Conservation (phyloP, 2,329 filamentous ascomycete species). For the Aureobasidium sp. region DNA sequence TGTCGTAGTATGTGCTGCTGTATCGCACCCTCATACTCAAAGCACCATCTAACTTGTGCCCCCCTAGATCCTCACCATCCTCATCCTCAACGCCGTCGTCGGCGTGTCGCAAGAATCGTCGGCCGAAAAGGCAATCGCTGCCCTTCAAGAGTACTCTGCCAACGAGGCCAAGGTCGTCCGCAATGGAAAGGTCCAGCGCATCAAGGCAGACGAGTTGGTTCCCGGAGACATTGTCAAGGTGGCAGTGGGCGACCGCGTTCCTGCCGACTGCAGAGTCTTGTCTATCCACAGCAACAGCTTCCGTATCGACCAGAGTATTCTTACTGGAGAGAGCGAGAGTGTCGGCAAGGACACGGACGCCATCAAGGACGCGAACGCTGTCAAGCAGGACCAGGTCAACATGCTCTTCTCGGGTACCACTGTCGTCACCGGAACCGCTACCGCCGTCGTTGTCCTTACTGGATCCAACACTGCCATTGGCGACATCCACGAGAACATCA, state of each 20-base stretch:
- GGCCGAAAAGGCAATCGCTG: slow-evolving; percentile 96
- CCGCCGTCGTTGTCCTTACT: slow-evolving; percentile 82
- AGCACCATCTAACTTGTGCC: slow-evolving; percentile 17
- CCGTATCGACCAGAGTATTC: slow-evolving; percentile 88
- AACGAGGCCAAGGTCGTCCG: slow-evolving; percentile 94
- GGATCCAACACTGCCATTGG: slow-evolving; percentile 90
- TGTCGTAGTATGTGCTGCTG: slow-evolving; percentile 65
- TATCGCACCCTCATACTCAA: not conserved
- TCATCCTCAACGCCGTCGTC: slow-evolving; percentile 93
- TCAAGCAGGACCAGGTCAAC: slow-evolving; percentile 96
- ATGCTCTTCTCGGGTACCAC: slow-evolving; percentile 98
- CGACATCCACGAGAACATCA: slow-evolving; percentile 98
- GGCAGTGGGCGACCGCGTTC: slow-evolving; percentile 84
- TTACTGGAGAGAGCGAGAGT: slow-evolving; percentile 96
- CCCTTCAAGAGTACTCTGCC: slow-evolving; percentile 96
- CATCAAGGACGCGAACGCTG: slow-evolving; percentile 72
- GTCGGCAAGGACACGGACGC: slow-evolving; percentile 72
- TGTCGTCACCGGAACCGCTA: slow-evolving; percentile 88
- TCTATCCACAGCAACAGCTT: slow-evolving; percentile 96
- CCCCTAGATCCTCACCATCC: slow-evolving; percentile 81
- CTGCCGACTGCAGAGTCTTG: slow-evolving; percentile 86
- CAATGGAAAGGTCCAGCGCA: slow-evolving; percentile 68
- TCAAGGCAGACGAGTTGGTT: slow-evolving; percentile 96
- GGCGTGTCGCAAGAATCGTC: slow-evolving; percentile 98
- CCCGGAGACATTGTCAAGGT: slow-evolving; percentile 88